A percentile compares a stretch with the other conserved stretches of the same genome.
phyloP scores from a whole-genome alignment of 1,284 basidiomycete species.

The Irpex sp. region DNA sequence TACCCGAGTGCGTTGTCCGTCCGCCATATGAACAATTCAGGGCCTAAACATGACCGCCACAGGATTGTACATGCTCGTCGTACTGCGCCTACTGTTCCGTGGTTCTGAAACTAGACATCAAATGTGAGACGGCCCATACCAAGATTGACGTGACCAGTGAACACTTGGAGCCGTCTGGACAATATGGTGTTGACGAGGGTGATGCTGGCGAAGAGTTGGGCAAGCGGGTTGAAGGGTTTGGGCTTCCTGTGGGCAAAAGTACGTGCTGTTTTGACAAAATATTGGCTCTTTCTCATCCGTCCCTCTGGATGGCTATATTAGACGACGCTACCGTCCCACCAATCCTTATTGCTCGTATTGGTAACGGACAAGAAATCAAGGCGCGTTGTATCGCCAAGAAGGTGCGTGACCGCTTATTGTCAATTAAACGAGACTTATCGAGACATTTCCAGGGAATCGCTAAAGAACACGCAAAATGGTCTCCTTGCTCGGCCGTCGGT shows the following conservation, averaged over 20 bases:
- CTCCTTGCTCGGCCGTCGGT: slow-evolving; percentile 89
- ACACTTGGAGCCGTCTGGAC: slow-evolving; percentile 52
- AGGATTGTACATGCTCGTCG: slow-evolving; percentile 85
- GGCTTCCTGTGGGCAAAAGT: slow-evolving; percentile 87
- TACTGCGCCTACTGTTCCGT: slow-evolving; percentile 83
- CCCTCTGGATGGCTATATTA: slow-evolving; percentile 20
- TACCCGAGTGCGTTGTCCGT: slow-evolving; percentile 53
- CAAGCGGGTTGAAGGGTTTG: slow-evolving; percentile 76
- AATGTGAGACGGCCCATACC: slow-evolving; percentile 56
- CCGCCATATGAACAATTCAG: background rate
- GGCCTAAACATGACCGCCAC: slow-evolving; percentile 4
- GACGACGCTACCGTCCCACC: slow-evolving; percentile 62
- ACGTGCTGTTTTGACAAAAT: slow-evolving; percentile 20
- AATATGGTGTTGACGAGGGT: slow-evolving; percentile 39
- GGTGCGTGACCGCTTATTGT: slow-evolving; percentile 38
- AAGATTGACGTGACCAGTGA: slow-evolving; percentile 84
- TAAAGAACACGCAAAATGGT: slow-evolving; percentile 99
- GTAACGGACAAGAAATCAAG: slow-evolving; percentile 91
- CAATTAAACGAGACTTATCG: background rate
- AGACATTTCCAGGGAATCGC: slow-evolving; percentile 74
- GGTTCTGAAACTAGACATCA: slow-evolving; percentile 66
- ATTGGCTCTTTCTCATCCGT: background rate
- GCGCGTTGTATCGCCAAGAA: slow-evolving; percentile 91
- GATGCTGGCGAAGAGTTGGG: slow-evolving; percentile 63
- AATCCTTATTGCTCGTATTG: slow-evolving; percentile 88